Evolutionary conservation across 78 protist species (phyloP).

Genomic region (Fonticula alba): DNA sequence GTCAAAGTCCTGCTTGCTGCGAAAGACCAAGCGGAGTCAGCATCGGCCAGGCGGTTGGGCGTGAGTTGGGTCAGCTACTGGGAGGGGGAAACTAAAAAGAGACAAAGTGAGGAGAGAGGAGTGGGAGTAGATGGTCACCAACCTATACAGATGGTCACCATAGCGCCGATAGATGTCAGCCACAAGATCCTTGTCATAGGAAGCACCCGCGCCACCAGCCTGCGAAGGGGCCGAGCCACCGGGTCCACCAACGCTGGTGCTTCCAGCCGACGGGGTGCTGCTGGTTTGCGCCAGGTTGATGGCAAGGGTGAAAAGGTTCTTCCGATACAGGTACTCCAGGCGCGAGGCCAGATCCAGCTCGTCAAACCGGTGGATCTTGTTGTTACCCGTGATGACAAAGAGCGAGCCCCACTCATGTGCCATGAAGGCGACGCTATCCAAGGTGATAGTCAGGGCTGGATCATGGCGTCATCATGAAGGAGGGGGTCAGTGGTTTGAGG

Average conservation of each 20-base stretch:
- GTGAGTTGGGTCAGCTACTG: neutral
- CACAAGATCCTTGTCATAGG: slow-evolving; percentile 32
- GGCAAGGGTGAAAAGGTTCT: slow-evolving; percentile 61
- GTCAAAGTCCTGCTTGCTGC: slow-evolving; percentile 50
- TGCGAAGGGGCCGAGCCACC: neutral
- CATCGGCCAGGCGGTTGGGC: neutral
- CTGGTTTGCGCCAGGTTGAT: slow-evolving; percentile 41
- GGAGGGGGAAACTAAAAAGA: neutral
- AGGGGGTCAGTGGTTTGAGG: no score
- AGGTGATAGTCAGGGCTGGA: slow-evolving; percentile 36
- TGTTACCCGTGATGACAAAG: slow-evolving; percentile 34
- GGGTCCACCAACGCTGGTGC: neutral
- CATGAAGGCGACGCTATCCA: slow-evolving; percentile 28
- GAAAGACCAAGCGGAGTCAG: neutral
- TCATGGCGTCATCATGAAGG: no score
- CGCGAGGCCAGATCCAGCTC: slow-evolving; percentile 83
- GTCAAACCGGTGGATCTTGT: slow-evolving; percentile 32
- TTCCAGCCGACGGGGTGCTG: neutral
- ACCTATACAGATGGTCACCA: slow-evolving; percentile 77
- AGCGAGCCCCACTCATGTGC: slow-evolving; percentile 61
- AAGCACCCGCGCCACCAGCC: slow-evolving; percentile 10
- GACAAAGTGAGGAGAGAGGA: neutral
- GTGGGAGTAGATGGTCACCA: neutral
- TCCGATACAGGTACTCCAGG: slow-evolving; percentile 70
- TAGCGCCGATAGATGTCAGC: slow-evolving; percentile 54